phyloP scores from a whole-genome alignment of 2,329 filamentous ascomycete species.

The Periconia sp. region DNA sequence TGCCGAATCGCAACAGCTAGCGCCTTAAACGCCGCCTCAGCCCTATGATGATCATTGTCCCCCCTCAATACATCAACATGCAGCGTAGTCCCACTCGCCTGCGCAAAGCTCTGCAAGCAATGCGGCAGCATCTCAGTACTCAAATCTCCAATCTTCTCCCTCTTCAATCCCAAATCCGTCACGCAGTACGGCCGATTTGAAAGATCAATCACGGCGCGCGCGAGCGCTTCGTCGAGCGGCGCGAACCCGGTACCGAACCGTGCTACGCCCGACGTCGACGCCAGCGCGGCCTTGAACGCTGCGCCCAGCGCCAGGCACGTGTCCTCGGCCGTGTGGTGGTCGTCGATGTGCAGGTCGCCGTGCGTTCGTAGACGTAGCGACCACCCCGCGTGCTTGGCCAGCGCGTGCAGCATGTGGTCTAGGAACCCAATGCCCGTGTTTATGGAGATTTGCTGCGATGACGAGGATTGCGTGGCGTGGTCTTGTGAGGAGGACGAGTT shows the following conservation, averaged over 20 bases:
- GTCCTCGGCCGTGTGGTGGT: slow-evolving; percentile 98
- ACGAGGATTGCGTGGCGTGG: slow-evolving; percentile 83
- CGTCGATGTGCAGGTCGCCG: slow-evolving; percentile 95
- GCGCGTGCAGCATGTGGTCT: slow-evolving; percentile 97
- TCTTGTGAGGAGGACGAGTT: slow-evolving; percentile 49
- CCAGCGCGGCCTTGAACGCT: slow-evolving; percentile 80
- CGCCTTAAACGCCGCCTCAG: slow-evolving; percentile 97
- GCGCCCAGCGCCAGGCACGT: slow-evolving; percentile 86
- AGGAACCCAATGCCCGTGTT: slow-evolving; percentile 96
- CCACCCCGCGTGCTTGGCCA: slow-evolving; percentile 96
- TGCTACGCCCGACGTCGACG: slow-evolving; percentile 75
- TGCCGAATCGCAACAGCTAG: slow-evolving; percentile 80
- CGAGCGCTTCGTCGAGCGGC: slow-evolving; percentile 92
- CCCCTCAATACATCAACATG: slow-evolving; percentile 92
- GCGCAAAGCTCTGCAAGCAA: slow-evolving; percentile 90
- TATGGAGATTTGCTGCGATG: slow-evolving; percentile 81
- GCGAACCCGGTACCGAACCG: slow-evolving; percentile 92
- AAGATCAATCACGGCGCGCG: slow-evolving; percentile 89
- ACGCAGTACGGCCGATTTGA: slow-evolving; percentile 89
- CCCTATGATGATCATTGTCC: slow-evolving; percentile 92
- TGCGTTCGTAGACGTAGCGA: slow-evolving; percentile 79
- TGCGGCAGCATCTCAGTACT: slow-evolving; percentile 85
- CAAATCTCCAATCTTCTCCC: slow-evolving; percentile 92
- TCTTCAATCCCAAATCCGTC: slow-evolving; percentile 77
- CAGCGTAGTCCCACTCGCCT: slow-evolving; percentile 85